Conservation (phyloP, 2,329 filamentous ascomycete genomes). For the Kalmusia sp. region DNA sequence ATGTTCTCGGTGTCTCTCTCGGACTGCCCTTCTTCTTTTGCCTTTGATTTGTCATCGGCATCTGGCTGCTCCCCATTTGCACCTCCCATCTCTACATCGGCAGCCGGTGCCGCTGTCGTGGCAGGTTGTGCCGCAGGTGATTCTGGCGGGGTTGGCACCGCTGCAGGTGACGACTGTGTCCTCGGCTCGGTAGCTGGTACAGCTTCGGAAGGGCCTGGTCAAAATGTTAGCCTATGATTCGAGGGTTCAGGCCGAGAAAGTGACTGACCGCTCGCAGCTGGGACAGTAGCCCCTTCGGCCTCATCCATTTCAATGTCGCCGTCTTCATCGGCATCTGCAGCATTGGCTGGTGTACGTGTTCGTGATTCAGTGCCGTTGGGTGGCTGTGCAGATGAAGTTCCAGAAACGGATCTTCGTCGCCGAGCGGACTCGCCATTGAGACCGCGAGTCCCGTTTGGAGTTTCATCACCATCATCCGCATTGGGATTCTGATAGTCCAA, state of each 20-base stretch:
- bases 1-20: constrained; percentile 39
- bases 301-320: constrained; percentile 48
- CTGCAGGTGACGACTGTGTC: constrained; percentile 39
- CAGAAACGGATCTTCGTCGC: constrained; percentile 36
- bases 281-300: constrained; percentile 19
- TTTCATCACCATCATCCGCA: constrained; percentile 38
- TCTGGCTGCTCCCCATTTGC: constrained; percentile 21
- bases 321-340: constrained; percentile 38
- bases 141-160: constrained; percentile 45
- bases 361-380: constrained; percentile 28
- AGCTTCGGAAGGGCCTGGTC: constrained; percentile 13
- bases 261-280: constrained; percentile 18
- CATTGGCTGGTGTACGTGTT: constrained; percentile 35
- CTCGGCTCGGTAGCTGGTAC: constrained; percentile 11
- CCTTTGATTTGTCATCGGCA: constrained; percentile 15
- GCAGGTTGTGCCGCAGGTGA: constrained; percentile 33
- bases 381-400: constrained; percentile 26
- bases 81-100: constrained; percentile 42
- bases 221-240: not conserved
- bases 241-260: not conserved
- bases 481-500: constrained; percentile 67
- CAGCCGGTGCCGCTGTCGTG: constrained; percentile 22
- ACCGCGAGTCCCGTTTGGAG: constrained; percentile 32
- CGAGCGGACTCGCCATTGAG: constrained; percentile 41
- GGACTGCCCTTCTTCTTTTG: constrained; percentile 33